These are phyloP conservation scores for Camptophora hylomeconis DNA, from an alignment of 2,329 filamentous ascomycete species.

Conservation along the genomic window DNA sequence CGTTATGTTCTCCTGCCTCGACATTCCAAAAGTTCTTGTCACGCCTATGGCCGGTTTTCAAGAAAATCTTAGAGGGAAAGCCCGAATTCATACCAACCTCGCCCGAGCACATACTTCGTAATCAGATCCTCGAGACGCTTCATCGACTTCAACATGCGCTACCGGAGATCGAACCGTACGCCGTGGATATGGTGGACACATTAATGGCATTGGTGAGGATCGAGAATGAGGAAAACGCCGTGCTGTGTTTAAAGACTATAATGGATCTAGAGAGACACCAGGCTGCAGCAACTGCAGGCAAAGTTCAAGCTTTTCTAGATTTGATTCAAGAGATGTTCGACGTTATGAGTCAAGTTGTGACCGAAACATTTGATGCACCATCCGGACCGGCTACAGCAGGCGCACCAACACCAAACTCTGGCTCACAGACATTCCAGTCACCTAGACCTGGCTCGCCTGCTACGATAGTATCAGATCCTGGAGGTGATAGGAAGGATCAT, in stretches of 20 bases:
- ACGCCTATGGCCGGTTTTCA: conserved; percentile 79
- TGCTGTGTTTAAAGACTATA: conserved; percentile 94
- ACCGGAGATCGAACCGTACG: conserved; percentile 76
- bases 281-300: conserved; percentile 63
- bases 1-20: conserved; percentile 61
- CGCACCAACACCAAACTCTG: conserved; percentile 36
- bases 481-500: conserved; percentile 67
- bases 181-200: conserved; percentile 76
- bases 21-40: conserved; percentile 72
- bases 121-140: conserved; percentile 86
- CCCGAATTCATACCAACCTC: conserved; percentile 87
- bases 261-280: conserved; percentile 95
- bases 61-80: conserved; percentile 68
- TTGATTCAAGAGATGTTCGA: conserved; percentile 94
- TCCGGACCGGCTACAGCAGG: conserved; percentile 40
- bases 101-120: conserved; percentile 84
- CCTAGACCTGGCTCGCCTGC: conserved; percentile 83
- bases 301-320: conserved; percentile 78
- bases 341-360: conserved; percentile 87
- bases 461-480: conserved; percentile 62
- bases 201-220: conserved; percentile 76
- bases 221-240: conserved; percentile 97
- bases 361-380: conserved; percentile 81
- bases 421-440: conserved; percentile 61
- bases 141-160: conserved; percentile 70